These are phyloP conservation scores for Mrakiaceae sp. DNA, from an alignment of 1,284 basidiomycete genomes.

Conservation along the genomic window DNA sequence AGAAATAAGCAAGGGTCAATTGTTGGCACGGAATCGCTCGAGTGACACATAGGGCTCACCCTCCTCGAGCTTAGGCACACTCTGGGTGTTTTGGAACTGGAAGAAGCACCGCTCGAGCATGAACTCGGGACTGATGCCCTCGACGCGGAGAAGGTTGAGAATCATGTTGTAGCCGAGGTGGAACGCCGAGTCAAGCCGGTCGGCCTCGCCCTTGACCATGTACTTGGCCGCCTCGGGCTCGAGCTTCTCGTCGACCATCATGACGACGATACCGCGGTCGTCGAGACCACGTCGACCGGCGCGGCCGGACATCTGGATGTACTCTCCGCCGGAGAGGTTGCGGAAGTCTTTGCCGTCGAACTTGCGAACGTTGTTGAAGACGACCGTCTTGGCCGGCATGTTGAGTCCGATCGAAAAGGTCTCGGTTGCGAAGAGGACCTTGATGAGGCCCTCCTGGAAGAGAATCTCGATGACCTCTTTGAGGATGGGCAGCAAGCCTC, in stretches of 20 bases:
- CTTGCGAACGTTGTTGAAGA: slow-evolving; percentile 90
- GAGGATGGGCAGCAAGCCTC: slow-evolving; percentile 89
- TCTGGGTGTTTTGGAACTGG: slow-evolving; percentile 91
- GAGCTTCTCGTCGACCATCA: slow-evolving; percentile 99
- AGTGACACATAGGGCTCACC: slow-evolving; percentile 41
- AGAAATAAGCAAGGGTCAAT: slow-evolving; percentile 11
- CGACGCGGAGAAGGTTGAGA: slow-evolving; percentile 95
- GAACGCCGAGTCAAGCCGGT: slow-evolving; percentile 94
- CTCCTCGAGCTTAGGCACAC: slow-evolving; percentile 75
- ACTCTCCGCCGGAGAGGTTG: slow-evolving; percentile 80
- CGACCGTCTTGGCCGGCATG: slow-evolving; percentile 99
- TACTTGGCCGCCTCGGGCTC: slow-evolving; percentile 84
- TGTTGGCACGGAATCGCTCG: background rate
- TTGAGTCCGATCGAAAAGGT: slow-evolving; percentile 99
- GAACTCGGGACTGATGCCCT: slow-evolving; percentile 95
- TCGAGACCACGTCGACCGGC: slow-evolving; percentile 95
- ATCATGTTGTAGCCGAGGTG: slow-evolving; percentile 99
- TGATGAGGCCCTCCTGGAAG: slow-evolving; percentile 99
- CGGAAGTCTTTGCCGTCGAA: slow-evolving; percentile 94
- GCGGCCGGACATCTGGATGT: slow-evolving; percentile 98
- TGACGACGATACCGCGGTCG: slow-evolving; percentile 97
- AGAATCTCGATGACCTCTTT: slow-evolving; percentile 99
- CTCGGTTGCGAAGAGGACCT: slow-evolving; percentile 96
- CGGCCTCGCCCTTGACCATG: slow-evolving; percentile 98
- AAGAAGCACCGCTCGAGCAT: slow-evolving; percentile 98